Percentiles rank a stretch among this genome's conserved stretches.
phyloP scores from a whole-genome alignment of 2,329 filamentous ascomycete species.

The Acrodontium crateriforme region DNA sequence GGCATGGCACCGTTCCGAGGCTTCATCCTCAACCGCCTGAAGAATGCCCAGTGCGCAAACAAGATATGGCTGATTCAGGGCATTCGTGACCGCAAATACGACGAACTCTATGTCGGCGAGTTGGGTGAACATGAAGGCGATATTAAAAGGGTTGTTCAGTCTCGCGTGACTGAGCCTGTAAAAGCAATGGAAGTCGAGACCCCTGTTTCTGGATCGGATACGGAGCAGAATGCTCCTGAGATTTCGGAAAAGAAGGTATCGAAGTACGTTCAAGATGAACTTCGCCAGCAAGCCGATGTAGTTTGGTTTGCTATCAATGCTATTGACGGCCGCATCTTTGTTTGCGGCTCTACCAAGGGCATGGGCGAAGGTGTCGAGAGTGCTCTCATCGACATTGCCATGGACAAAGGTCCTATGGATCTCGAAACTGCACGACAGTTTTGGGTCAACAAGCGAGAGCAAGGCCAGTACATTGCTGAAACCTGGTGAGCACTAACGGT shows the following conservation, averaged over 20 bases:
- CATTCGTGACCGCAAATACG: conserved; percentile 81
- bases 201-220: conserved; percentile 26
- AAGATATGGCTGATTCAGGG: conserved; percentile 96
- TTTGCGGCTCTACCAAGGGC: conserved; percentile 86
- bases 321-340: conserved; percentile 89
- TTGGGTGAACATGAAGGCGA: conserved; percentile 73
- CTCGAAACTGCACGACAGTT: conserved; percentile 71
- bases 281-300: conserved; percentile 79
- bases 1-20: conserved; percentile 95
- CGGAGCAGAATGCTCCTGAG: conserved; percentile 51
- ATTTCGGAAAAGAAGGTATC: conserved; percentile 49
- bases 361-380: conserved; percentile 96
- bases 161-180: conserved; percentile 20
- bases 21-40: conserved; percentile 86
- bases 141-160: conserved; percentile 38
- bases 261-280: conserved; percentile 93
- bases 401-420: conserved; percentile 80
- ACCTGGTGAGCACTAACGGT: too few species aligned
- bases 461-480: conserved; percentile 84
- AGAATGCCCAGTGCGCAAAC: conserved; percentile 91
- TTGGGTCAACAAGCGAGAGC: conserved; percentile 83
- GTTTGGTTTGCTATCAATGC: conserved; percentile 97
- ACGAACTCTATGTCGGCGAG: conserved; percentile 93
- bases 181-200: conserved; percentile 16
- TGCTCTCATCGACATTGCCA: conserved; percentile 77